Base-by-base conservation (phyloP, 2,329 filamentous ascomycete genomes). In the Exophiala sp. region DNA sequence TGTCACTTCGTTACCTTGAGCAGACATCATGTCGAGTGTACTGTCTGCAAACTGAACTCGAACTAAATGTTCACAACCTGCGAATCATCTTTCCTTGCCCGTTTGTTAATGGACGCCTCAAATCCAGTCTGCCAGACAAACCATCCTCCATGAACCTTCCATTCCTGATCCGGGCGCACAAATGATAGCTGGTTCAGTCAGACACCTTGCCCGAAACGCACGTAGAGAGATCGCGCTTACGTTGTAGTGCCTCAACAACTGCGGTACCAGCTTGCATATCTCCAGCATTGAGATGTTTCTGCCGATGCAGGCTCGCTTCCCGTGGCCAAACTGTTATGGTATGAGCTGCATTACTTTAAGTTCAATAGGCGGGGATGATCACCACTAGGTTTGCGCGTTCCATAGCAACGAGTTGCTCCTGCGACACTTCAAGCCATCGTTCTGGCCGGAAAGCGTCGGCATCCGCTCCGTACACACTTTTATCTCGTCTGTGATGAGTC, bases 401-500 rank as follows among this genome's bases (percentile, higher is more conserved):
- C 77, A 80, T 80, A 54, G 75, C 74, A 55, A 68, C 69, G 11
- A 78, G 65, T 59, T 75, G 70, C 5, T 71, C 69, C 0, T 43
- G 21, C 3, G 51, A 43, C 5, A 43, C 87, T 89, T 80, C 75
- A 3, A 79, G 65, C 78, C 87, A 91, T 44, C 88, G 70, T 69
- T 91, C 87, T 0, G 88, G 88, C 9, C 83, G 71, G 67, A 80
- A 92, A 0, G 65, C 68, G 38, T 89, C 83, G 0, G 82, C 81
- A 57, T 90, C 85, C 5, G 29, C 5, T 3, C 60, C 58, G 32
- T 47, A 79, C 29, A 75, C 61, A 41, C 77, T 75, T 42, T 66
- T 68, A 18, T 55, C 49, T 35, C 57, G 52, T n/a, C 53, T 59
- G 32, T 32, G 9, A 21, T 6, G 5, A 20, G 14, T 12, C 33